Percentiles rank a stretch among this genome's conserved stretches.
phyloP scores from a whole-genome alignment of 164 flowering plant species.

The Aristolochia californica region DNA sequence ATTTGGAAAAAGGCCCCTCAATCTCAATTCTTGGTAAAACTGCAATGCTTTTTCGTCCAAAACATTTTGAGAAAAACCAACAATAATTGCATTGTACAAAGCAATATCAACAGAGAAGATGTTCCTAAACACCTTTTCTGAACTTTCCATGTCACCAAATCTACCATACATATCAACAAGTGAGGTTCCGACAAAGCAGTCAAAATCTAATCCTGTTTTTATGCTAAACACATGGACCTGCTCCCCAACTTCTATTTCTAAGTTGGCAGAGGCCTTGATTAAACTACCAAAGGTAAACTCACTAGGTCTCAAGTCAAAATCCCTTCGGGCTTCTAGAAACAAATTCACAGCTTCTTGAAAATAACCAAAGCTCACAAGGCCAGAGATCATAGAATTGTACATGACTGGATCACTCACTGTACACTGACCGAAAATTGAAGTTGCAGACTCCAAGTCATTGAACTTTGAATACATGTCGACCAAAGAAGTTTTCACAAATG shows the following conservation, averaged over 20 bases:
- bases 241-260: constrained; percentile 32
- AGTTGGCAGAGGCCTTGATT: constrained; percentile 47
- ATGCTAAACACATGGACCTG: constrained; percentile 43
- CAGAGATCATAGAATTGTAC: constrained; percentile 21
- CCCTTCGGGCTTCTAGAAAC: constrained; percentile 12
- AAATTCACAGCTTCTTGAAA: constrained; percentile 15
- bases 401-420: constrained; percentile 8
- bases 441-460: constrained; percentile 11
- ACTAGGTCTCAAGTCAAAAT: constrained; percentile 11
- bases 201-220: constrained; percentile 46
- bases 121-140: constrained; percentile 55
- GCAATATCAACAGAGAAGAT: constrained; percentile 77
- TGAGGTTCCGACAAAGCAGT: constrained; percentile 79
- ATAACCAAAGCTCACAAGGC: constrained; percentile 12
- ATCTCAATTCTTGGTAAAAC: constrained; percentile 11
- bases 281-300: constrained; percentile 59
- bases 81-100: constrained; percentile 52
- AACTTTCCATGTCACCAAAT: constrained; percentile 41
- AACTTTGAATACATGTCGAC: constrained; percentile 23
- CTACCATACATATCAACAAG: constrained; percentile 84
- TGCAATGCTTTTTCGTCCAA: constrained; percentile 8
- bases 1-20: constrained; percentile 12
- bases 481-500: constrained; percentile 17
- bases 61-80: constrained; percentile 16
- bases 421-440: constrained; percentile 9